Evolutionary conservation across 2,329 filamentous ascomycete genomes (phyloP).

Genomic region (Aspergillus ochraceus): DNA sequence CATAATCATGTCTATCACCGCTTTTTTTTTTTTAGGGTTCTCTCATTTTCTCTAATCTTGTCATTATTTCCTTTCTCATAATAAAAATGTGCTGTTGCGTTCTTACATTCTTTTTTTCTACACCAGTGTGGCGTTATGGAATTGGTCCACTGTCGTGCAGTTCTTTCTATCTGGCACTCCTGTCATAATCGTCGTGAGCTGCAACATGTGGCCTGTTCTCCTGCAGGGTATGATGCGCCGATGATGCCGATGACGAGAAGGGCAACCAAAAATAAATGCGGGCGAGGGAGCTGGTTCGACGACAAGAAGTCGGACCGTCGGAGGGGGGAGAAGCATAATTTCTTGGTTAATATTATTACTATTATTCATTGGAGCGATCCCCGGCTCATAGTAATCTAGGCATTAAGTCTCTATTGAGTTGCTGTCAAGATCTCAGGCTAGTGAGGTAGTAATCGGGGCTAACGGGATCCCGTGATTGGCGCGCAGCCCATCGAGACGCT

Average conservation of each 20-base stretch:
- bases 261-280: neutral
- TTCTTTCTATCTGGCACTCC: neutral
- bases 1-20: neutral
- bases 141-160: neutral
- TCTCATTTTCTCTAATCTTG: conserved; percentile 1
- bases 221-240: neutral
- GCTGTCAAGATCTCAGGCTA: too few relatives aligned
- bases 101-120: neutral
- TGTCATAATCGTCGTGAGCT: too few relatives aligned
- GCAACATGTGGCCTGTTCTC: neutral
- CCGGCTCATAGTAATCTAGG: too few relatives aligned
- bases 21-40: conserved; percentile 4
- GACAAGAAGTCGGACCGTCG: too few relatives aligned
- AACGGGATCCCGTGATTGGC: too few relatives aligned
- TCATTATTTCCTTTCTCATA: conserved; percentile 5
- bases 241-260: neutral
- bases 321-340: too few relatives aligned
- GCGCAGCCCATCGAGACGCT: too few relatives aligned
- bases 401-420: too few relatives aligned
- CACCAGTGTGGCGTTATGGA: neutral
- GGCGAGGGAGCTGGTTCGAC: too few relatives aligned
- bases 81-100: neutral
- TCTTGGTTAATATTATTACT: too few relatives aligned
- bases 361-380: too few relatives aligned
- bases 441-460: too few relatives aligned